Conservation (phyloP, 352 stramenopile species). For the Globisporangium iwayamae region DNA sequence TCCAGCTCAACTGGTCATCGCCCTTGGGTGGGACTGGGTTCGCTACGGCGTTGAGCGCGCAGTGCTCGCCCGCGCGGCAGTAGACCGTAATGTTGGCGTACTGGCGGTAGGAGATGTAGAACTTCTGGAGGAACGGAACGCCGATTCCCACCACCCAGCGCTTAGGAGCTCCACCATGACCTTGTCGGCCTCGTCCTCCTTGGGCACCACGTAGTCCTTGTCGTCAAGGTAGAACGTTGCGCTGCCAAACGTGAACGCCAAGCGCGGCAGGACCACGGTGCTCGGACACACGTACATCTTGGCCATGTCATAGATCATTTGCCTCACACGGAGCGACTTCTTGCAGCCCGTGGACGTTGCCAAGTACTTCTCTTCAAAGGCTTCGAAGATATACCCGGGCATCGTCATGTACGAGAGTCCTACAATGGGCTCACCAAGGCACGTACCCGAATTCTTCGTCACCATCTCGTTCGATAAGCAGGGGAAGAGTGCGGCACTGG, state of each 20-base stretch:
- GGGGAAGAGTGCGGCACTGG: neutral
- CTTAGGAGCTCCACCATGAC: neutral
- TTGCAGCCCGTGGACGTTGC: neutral
- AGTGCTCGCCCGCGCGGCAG: neutral
- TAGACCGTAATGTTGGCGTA: neutral
- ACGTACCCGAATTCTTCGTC: neutral
- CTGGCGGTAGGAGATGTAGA: neutral
- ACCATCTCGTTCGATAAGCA: neutral
- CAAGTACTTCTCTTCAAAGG: constrained; percentile 4
- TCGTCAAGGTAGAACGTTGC: constrained; percentile 3
- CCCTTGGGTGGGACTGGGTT: neutral
- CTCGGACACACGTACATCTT: constrained; percentile 3
- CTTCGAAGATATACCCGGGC: neutral
- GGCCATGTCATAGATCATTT: neutral
- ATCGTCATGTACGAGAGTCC: neutral
- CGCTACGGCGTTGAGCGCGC: neutral
- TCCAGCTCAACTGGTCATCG: too few species aligned
- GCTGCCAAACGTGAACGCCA: constrained; percentile 9
- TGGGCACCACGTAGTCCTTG: neutral
- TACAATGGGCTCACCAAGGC: neutral
- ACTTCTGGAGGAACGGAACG: neutral
- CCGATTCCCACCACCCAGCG: neutral
- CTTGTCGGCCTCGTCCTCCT: neutral
- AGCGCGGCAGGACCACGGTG: neutral
- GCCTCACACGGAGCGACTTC: neutral